Evolutionary conservation across 2,329 filamentous ascomycete species (phyloP), one percentile per base, ranked within the genome.

Genomic region (Metarhizium brunneum): DNA sequence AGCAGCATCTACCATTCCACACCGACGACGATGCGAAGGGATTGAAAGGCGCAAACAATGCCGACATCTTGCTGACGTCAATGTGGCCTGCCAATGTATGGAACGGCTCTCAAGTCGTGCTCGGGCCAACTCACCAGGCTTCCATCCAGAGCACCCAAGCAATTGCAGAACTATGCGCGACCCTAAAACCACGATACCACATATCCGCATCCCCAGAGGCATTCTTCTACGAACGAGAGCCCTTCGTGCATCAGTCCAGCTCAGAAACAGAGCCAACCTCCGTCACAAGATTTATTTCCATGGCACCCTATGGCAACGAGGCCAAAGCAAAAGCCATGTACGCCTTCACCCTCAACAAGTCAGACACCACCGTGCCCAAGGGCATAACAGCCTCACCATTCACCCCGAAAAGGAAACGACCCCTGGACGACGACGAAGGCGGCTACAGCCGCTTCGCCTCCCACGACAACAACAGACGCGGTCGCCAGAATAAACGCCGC

Each of bases 171-270:
- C 78, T 99, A 11, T 92, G 87, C 64, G 78, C 85, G 2, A 73
- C 83, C 0, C 72, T 99, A 20, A 94, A 91, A 68, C 94, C 94
- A n/a, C 85, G 89, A 32, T 99, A 99, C 66, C 92, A 97, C 69
- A 85, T 97, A 65, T 84, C 89, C 2, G 77, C 82, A 3, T 88
- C 88, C 0, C 78, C 83, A 1, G 69, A 68, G 8, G 72, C 78
- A 6, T 85, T 85, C 63, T 92, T 88, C 71, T 97, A 86, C 68
- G 92, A 99, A 72, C 85, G 94, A 55, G 94, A 97, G 70, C 90
- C 92, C 0, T 99, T 96, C 74, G 85, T 94, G 65, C 86, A 95
- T 67, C 77, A 80, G 1, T 62, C 71, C 6, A 68, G 70, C 42
- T 71, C 72, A 14, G 73, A 73, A 0, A 63, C 68, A 6, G 78